Base-by-base conservation (phyloP, 2,329 filamentous ascomycete genomes). In the Exophiala sp. region DNA sequence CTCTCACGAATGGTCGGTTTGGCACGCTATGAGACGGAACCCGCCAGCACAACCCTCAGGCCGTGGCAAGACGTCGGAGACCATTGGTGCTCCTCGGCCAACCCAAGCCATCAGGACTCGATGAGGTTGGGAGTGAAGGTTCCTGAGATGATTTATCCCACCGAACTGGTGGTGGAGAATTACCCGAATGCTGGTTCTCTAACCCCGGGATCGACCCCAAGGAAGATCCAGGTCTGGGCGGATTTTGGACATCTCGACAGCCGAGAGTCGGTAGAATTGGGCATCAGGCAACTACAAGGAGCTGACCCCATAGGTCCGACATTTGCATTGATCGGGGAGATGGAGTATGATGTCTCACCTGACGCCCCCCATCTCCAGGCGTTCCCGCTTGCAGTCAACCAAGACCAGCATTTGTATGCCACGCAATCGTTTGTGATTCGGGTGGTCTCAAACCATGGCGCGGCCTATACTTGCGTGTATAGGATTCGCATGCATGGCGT, bases 1-100 rank as follows among this genome's bases (percentile, higher is more conserved):
- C 48, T 59, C 10, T 53, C 59, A 9, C 42, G 50, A n/a, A 38
- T 55, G n/a, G 16, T 54, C 5, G 50, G 56, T 16, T 30, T 53
- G 18, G 46, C 48, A 13, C 40, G 48, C n/a, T 56, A 55, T 30
- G 30, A 57, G 18, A 43, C 48, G 45, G 44, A 39, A 16, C 69
- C 74, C 1, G 74, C 76, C 0, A 61, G 70, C n/a, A 66, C 73
- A 0, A 88, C 85, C 1, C 73, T 95, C 1, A 64, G 68, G 1
- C 69, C 73, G 2, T 95, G 90, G 88, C 73, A 82, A 8, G 86
- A 95, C 42, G 77, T 84, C 27, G 87, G 86, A 16, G 86, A 97
- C 55, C 94, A 88, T 67, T 97, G 88, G 86, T 97, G 91, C 66
- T 82, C 84, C 3, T 67, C 71, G 8, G 63, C 66, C 43, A 75